A percentile compares a stretch with the other conserved stretches of the same genome.
These are phyloP conservation scores for Tolypocladium ovalisporum DNA, from an alignment of 2,329 filamentous ascomycete species.

Conservation along the genomic window DNA sequence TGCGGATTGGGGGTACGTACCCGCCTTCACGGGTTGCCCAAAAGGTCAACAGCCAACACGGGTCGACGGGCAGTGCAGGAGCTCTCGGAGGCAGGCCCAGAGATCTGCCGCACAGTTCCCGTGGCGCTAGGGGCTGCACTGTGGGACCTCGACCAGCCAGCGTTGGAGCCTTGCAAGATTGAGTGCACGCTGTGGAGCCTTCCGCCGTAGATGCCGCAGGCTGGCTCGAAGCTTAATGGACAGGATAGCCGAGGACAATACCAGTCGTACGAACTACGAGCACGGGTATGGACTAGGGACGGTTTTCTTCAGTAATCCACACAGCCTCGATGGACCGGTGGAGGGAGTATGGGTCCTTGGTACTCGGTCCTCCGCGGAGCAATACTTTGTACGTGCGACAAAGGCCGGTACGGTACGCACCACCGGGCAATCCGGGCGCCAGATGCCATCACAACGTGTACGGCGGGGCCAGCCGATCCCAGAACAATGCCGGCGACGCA, in stretches of 20 bases:
- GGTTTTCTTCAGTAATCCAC: neutral
- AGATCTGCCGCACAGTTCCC: constrained; percentile 5
- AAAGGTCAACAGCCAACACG: neutral
- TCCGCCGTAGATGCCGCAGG: neutral
- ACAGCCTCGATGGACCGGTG: neutral
- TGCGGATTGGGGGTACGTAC: neutral
- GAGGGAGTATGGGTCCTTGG: too few relatives aligned
- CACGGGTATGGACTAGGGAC: too few relatives aligned
- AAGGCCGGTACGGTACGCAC: too few relatives aligned
- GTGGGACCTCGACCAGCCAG: neutral
- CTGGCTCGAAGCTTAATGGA: neutral
- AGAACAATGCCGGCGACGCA: neutral
- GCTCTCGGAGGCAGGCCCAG: neutral
- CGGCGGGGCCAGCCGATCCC: neutral
- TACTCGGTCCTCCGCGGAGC: too few relatives aligned
- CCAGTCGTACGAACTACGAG: neutral
- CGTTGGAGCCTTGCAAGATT: neutral
- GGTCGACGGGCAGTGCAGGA: too few relatives aligned
- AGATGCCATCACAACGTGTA: neutral
- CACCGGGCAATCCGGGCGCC: too few relatives aligned
- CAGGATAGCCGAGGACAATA: neutral
- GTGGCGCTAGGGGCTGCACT: neutral
- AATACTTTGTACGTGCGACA: too few relatives aligned
- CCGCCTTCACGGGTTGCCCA: neutral
- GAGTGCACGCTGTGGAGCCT: neutral